A percentile compares a stretch with the other conserved stretches of the same genome.
These are phyloP conservation scores for Phytopythium mirpurense DNA, from an alignment of 352 stramenopile species.

Conservation along the genomic window DNA sequence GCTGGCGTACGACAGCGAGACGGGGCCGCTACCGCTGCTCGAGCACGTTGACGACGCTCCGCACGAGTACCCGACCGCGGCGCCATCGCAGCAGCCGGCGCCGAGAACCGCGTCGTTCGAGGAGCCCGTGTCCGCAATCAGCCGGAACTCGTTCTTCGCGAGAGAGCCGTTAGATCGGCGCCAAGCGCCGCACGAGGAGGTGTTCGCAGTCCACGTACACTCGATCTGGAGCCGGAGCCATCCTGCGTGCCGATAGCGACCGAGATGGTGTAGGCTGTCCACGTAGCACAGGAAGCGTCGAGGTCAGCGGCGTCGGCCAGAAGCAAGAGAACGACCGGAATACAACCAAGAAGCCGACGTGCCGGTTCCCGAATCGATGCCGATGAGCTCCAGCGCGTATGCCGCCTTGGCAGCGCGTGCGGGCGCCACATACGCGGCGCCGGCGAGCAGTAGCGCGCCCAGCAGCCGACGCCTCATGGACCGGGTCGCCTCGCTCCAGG, in stretches of 20 bases:
- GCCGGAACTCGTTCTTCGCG: constrained; percentile 56
- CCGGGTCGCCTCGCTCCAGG: no score
- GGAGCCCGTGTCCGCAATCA: constrained; percentile 83
- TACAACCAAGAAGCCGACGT: constrained; percentile 2
- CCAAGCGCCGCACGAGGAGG: background rate
- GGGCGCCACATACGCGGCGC: background rate
- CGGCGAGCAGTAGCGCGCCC: constrained; percentile 9
- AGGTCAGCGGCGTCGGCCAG: background rate
- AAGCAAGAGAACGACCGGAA: background rate
- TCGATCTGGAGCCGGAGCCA: constrained; percentile 16
- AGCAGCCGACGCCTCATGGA: constrained; percentile 16
- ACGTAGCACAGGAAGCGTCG: background rate
- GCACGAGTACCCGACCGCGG: constrained; percentile 58
- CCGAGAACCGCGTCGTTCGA: constrained; percentile 74
- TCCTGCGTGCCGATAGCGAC: constrained; percentile 27
- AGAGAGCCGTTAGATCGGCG: background rate
- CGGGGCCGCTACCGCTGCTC: constrained; percentile 13
- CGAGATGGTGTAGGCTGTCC: constrained; percentile 30
- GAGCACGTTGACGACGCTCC: constrained; percentile 56
- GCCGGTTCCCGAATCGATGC: constrained; percentile 41
- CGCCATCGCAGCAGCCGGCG: constrained; percentile 47
- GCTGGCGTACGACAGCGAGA: constrained; percentile 51
- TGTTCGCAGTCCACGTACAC: constrained; percentile 11
- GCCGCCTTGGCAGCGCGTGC: constrained; percentile 17
- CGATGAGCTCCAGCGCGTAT: constrained; percentile 38